A percentile compares a stretch with the other conserved stretches of the same genome.
Conservation (phyloP, 495 filamentous ascomycete species). For the Penicillium macrosclerotiorum region DNA sequence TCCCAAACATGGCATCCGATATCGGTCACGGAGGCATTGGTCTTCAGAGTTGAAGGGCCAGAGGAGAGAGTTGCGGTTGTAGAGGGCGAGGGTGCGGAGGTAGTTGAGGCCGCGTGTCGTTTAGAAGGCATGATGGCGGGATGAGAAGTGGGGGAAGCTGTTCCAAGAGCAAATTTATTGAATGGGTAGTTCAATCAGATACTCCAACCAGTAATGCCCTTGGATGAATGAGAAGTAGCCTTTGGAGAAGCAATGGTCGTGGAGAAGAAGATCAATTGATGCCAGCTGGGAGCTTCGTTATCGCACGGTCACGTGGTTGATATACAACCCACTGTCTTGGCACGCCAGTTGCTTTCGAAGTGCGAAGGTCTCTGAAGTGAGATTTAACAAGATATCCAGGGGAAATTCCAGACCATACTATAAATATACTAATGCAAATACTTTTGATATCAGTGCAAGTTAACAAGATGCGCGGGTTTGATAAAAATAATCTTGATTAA, state of each 20-base stretch:
- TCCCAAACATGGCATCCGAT: slow-evolving; percentile 60
- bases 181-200: background rate
- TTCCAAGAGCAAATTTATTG: background rate
- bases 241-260: no score
- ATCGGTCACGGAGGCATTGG: slow-evolving; percentile 49
- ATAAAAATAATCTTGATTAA: no score
- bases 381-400: no score
- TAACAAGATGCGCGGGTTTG: no score
- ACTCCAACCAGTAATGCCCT: slow-evolving; percentile 7
- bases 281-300: slow-evolving; percentile 36
- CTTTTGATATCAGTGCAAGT: no score
- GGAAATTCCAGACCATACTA: no score
- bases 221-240: no score
- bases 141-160: slow-evolving; percentile 4
- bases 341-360: no score
- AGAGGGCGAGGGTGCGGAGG: slow-evolving; percentile 31
- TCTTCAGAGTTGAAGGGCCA: slow-evolving; percentile 36
- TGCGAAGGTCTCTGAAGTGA: no score
- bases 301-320: slow-evolving; percentile 26
- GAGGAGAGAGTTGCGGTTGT: slow-evolving; percentile 44
- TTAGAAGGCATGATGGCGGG: slow-evolving; percentile 48
- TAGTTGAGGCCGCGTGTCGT: slow-evolving; percentile 42
- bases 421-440: no score
- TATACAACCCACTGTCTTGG: slow-evolving; percentile 5
- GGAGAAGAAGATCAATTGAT: slow-evolving; percentile 24